A percentile compares a stretch with the other conserved stretches of the same genome.
phyloP scores from a whole-genome alignment of 495 filamentous ascomycete genomes.

The Aspergillus heteromorphus region DNA sequence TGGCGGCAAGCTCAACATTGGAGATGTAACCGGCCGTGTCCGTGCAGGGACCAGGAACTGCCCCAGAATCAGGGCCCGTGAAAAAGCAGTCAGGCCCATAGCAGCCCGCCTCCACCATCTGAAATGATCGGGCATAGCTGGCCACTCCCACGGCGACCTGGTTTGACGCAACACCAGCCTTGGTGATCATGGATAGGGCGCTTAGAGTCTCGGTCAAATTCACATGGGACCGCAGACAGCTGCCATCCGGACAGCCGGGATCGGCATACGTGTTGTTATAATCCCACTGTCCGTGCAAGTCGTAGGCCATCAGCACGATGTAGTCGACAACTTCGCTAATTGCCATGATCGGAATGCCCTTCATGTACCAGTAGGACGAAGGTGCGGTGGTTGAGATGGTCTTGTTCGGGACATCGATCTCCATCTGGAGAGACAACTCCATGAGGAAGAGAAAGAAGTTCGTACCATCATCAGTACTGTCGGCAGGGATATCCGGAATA shows the following conservation, averaged over 20 bases:
- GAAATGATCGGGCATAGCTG: slow-evolving; percentile 37
- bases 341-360: slow-evolving; percentile 22
- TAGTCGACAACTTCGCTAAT: slow-evolving; percentile 23
- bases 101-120: slow-evolving; percentile 26
- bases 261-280: slow-evolving; percentile 17
- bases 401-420: slow-evolving; percentile 3
- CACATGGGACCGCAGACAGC: slow-evolving; percentile 36
- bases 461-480: slow-evolving; percentile 4
- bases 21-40: slow-evolving; percentile 24
- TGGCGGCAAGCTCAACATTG: slow-evolving; percentile 16
- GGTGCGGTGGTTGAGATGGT: slow-evolving; percentile 14
- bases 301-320: slow-evolving; percentile 35
- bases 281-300: slow-evolving; percentile 33
- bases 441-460: slow-evolving; percentile 27
- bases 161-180: slow-evolving; percentile 37
- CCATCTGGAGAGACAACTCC: too few species aligned
- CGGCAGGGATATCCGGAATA: slow-evolving; percentile 29
- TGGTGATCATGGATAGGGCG: slow-evolving; percentile 45
- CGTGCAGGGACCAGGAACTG: slow-evolving; percentile 28
- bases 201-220: slow-evolving; percentile 38
- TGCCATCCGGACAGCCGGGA: slow-evolving; percentile 29
- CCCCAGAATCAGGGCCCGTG: slow-evolving; percentile 21
- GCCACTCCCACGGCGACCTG: slow-evolving; percentile 36
- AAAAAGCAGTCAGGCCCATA: slow-evolving; percentile 21
- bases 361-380: slow-evolving; percentile 32